phyloP scores from a whole-genome alignment of 768 basidiomycete species.

The Chiua virens region DNA sequence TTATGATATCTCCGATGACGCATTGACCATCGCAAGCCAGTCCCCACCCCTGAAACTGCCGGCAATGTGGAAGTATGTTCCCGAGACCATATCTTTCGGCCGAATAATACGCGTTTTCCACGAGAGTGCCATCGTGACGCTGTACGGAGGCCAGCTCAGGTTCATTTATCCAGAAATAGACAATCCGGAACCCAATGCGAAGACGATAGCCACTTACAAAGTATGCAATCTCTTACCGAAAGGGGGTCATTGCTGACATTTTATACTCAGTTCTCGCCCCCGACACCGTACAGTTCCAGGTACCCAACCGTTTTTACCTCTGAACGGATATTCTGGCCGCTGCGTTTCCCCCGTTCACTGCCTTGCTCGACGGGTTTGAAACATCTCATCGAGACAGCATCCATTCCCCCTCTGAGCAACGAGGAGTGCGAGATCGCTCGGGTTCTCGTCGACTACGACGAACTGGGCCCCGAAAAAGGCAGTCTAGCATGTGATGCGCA shows the following conservation, averaged over 20 bases:
- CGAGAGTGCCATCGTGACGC: conserved; percentile 25
- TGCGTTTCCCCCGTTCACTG: conserved; percentile 12
- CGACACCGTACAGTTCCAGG: conserved; percentile 15
- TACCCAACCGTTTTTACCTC: conserved; percentile 24
- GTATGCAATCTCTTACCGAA: conserved; percentile 3
- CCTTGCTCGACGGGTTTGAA: conserved; percentile 8
- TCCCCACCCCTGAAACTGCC: conserved; percentile 9
- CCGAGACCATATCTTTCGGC: conserved; percentile 26
- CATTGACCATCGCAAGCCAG: conserved; percentile 9
- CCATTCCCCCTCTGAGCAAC: conserved; percentile 14
- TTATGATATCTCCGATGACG: conserved; percentile 25
- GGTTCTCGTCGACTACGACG: conserved; percentile 23
- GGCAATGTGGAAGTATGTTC: conserved; percentile 18
- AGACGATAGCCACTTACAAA: conserved; percentile 17
- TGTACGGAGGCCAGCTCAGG: conserved; percentile 25
- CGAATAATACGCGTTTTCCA: conserved; percentile 28
- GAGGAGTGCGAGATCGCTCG: conserved; percentile 20
- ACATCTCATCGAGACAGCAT: conserved; percentile 23
- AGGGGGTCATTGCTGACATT: neutral
- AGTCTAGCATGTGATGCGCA: conserved; percentile 22
- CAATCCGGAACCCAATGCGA: conserved; percentile 7
- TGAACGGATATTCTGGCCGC: conserved; percentile 31
- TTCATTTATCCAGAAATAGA: conserved; percentile 30
- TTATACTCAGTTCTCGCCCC: conserved; percentile 18
- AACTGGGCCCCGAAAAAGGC: conserved; percentile 7